phyloP scores from a whole-genome alignment of 2,329 filamentous ascomycete genomes.

The Cladophialophora carrionii region DNA sequence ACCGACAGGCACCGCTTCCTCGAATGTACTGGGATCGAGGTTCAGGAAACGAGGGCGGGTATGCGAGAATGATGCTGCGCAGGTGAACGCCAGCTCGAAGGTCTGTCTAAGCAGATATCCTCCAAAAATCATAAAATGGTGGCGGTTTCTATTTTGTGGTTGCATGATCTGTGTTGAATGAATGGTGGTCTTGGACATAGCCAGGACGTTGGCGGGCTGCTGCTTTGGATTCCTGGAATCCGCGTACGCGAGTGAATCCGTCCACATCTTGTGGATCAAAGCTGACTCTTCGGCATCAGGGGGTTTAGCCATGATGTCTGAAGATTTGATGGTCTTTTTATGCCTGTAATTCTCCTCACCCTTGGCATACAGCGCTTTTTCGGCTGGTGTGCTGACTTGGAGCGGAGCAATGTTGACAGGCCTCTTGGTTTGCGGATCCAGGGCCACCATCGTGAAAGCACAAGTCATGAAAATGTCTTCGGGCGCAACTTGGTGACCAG shows the following conservation, averaged over 20 bases:
- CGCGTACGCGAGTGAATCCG: conserved; percentile 65
- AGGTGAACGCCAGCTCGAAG: conserved; percentile 76
- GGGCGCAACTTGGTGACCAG: conserved; percentile 57
- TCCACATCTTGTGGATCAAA: conserved; percentile 74
- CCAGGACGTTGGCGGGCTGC: conserved; percentile 61
- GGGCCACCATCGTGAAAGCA: conserved; percentile 76
- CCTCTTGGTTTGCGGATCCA: conserved; percentile 69
- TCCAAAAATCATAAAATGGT: conserved; percentile 75
- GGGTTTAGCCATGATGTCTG: conserved; percentile 66
- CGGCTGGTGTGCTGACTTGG: conserved; percentile 65
- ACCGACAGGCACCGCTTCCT: conserved; percentile 74
- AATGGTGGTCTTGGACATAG: conserved; percentile 66
- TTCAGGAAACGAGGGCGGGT: conserved; percentile 71
- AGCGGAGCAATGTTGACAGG: conserved; percentile 66
- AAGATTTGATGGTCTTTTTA: conserved; percentile 65
- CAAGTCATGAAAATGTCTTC: conserved; percentile 71
- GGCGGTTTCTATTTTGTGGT: conserved; percentile 69
- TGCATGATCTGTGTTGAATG: conserved; percentile 75
- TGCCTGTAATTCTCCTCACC: conserved; percentile 69
- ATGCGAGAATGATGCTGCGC: conserved; percentile 71
- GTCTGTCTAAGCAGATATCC: conserved; percentile 74
- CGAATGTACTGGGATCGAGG: conserved; percentile 73
- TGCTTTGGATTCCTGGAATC: conserved; percentile 60
- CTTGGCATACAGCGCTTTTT: conserved; percentile 64
- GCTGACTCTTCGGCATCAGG: conserved; percentile 73